Evolutionary conservation across 2,329 filamentous ascomycete genomes (phyloP), one percentile per base, ranked within the genome.

Genomic region (Neonectria magnoliae): DNA sequence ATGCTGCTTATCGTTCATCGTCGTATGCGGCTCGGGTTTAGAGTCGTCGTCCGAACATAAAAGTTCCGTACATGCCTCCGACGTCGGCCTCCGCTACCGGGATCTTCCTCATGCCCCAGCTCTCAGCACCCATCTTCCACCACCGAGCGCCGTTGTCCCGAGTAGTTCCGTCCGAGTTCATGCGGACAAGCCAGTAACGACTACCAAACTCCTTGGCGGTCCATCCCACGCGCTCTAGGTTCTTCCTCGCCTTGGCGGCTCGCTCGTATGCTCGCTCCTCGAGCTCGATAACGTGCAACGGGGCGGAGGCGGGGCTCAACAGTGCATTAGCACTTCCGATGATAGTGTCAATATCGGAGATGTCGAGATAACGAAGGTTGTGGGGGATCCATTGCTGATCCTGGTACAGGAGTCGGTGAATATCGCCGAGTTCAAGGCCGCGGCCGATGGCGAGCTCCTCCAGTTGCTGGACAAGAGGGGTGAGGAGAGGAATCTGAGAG

Each of bases 1-100:
- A 57, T 54, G 38, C 59, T 80, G 77, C 87, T 60, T 86, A 76
- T 72, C 84, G 83, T 66, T 58, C 58, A 57, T 50, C 52, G 41
- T 65, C 53, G 55, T 68, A 61, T 58, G 69, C 63, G 53, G 42
- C 64, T 59, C 64, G 57, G 59, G 50, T 60, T 81, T 78, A 89
- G 61, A 89, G 77, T 74, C 85, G 84, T 70, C 86, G 81, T 73
- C 86, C 86, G 79, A 89, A 89, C 87, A 89, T 89, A 73, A 86
- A 89, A 25, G 82, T 86, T 22, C 96, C 96, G 76, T 98, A 98
- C 76, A 97, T 97, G 67, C 93, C 93, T 73, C 97, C 96, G 27
- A 98, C 92, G 78, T 98, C 95, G 57, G 94, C 93, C 75, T 90
- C 88, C 27, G 92, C 93, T 70, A 98, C 91, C n/a, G 95, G 97